Base-by-base conservation (phyloP, 176 grass and related monocot genomes). In the Poa pratensis region DNA sequence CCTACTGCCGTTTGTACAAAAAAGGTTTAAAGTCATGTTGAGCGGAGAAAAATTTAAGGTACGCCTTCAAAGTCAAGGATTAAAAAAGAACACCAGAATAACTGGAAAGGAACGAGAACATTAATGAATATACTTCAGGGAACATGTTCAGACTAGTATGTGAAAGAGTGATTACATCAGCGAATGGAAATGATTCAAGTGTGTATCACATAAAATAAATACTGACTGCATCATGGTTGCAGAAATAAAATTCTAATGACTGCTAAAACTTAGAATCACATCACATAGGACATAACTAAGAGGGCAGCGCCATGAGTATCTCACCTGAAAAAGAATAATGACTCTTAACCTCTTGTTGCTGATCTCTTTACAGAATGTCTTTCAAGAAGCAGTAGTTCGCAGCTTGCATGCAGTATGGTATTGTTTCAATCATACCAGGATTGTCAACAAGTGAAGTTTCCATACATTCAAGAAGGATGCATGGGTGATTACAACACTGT, bases 401-500 rank as follows among this genome's bases (percentile, higher is more conserved):
- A 88, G 19, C 92, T 92, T 66, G 83, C 75, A 75, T 68, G 79
- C 54, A 89, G 80, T 43, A 75, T 77, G 70, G 48, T 73, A 90
- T 97, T 17, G 27, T 69, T 66, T 34, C 82, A 45, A 50, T 61
- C 52, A 80, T 22, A 73, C 80, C 55, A 12, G 20, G 59, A 52
- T 87, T 84, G 60, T 81, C 89, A 64, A 40, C 30, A 62, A 74
- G 84, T 81, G 64, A 87, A 26, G 35, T 54, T 73, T 84, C 86
- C 53, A 87, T 57, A 28, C 51, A 66, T 69, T 89, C 76, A 80
- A 84, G 58, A 82, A 97, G 64, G 2, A 97, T 86, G 82, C 86
- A 94, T 69, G 90, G 90, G 79, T 97, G 95, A 71, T 94, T 83
- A 35, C 92, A 94, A 83, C 90, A 97, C 90, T 94, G 87, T 64